These are phyloP conservation scores for Trametes sp. DNA, from an alignment of 1,284 basidiomycete species.

Conservation along the genomic window DNA sequence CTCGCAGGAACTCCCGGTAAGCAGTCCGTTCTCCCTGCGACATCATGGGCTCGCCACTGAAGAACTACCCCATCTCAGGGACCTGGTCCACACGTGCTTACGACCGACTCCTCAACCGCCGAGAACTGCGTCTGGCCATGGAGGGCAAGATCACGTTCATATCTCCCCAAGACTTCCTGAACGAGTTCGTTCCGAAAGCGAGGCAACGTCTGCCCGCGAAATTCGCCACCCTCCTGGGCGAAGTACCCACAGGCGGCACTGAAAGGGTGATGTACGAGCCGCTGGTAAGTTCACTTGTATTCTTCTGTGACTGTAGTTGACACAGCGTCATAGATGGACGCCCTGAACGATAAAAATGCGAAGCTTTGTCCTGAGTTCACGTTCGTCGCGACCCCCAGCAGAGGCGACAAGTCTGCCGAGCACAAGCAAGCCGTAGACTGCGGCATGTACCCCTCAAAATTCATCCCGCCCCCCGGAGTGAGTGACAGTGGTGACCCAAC, in stretches of 20 bases:
- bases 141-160: neutral
- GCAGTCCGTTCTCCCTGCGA: no score
- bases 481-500: neutral
- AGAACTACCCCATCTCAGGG: neutral
- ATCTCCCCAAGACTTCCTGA: neutral
- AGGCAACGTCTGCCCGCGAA: no score
- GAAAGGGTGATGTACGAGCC: neutral
- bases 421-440: slow-evolving; percentile 4
- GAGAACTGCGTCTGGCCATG: neutral
- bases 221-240: neutral
- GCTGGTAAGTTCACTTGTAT: neutral
- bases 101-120: neutral
- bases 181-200: neutral
- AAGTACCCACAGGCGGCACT: neutral
- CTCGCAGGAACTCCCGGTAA: no score
- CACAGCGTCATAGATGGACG: neutral
- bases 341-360: slow-evolving; percentile 4
- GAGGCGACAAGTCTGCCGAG: neutral
- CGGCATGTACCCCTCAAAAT: slow-evolving; percentile 6
- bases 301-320: neutral
- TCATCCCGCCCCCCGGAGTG: neutral
- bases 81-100: neutral
- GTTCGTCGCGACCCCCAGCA: neutral
- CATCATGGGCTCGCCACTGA: neutral
- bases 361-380: slow-evolving; percentile 6